Conservation (phyloP, 768 basidiomycete species). For the Tylopilus rubrobrunneus region DNA sequence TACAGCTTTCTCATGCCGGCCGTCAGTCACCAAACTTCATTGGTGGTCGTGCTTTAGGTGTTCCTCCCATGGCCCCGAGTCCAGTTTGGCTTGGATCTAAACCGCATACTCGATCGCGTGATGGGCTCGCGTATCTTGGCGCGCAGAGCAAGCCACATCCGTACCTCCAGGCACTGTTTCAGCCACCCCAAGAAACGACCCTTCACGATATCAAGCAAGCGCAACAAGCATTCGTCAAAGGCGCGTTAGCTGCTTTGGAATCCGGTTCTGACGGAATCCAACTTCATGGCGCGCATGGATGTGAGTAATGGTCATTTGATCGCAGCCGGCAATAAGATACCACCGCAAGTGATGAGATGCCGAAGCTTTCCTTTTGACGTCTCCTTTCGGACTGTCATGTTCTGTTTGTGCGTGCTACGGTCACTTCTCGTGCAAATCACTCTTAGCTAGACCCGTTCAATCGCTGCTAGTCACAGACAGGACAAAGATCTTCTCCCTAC, state of each 20-base stretch:
- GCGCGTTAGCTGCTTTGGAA: constrained; percentile 60
- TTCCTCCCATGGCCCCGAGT: constrained; percentile 69
- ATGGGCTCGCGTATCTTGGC: not conserved
- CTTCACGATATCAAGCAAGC: constrained; percentile 55
- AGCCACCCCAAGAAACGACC: constrained; percentile 60
- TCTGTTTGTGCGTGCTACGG: no score
- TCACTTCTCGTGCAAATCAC: no score
- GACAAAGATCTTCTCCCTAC: no score
- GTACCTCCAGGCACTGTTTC: constrained; percentile 49
- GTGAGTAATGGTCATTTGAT: not conserved
- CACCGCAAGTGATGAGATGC: not conserved
- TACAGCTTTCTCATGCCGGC: constrained; percentile 83
- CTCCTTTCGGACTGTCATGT: no score
- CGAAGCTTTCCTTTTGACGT: not conserved
- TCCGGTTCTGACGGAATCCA: constrained; percentile 88
- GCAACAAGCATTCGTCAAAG: constrained; percentile 60
- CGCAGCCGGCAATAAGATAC: not conserved
- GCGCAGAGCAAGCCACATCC: constrained; percentile 14
- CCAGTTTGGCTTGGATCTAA: constrained; percentile 45
- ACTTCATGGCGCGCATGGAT: constrained; percentile 56
- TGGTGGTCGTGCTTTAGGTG: constrained; percentile 60
- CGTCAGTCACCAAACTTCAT: constrained; percentile 77
- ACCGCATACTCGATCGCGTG: constrained; percentile 1
- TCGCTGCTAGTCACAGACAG: no score
- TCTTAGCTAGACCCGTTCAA: no score